Evolutionary conservation across 1,139 yeast genomes (phyloP).

Genomic region (Diutina ranongensis): DNA sequence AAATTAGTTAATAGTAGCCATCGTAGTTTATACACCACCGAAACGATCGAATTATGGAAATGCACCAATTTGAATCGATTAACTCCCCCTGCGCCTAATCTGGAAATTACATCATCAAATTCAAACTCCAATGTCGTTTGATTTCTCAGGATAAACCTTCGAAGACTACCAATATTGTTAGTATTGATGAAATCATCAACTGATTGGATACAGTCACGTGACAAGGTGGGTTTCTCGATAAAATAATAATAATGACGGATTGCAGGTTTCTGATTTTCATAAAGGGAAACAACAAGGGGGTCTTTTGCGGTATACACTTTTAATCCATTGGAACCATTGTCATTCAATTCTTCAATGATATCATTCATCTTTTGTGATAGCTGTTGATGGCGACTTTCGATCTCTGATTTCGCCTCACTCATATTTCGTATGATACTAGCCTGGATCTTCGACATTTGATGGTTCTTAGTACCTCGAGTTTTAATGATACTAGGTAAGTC

Average conservation of each 20-base stretch:
- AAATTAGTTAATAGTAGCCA: not conserved
- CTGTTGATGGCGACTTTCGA: not conserved
- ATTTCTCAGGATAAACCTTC: not conserved
- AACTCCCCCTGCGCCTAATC: not conserved
- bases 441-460: not conserved
- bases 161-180: not conserved
- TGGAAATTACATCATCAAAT: not conserved
- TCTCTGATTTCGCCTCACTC: not conserved
- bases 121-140: not conserved
- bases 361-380: not conserved
- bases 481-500: not conserved
- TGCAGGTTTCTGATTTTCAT: not conserved
- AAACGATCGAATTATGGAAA: not conserved
- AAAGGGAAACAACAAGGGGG: not conserved
- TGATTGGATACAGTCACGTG: not conserved
- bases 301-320: not conserved
- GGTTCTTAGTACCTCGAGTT: not conserved
- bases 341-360: not conserved
- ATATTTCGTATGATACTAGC: not conserved
- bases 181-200: not conserved
- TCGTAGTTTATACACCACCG: not conserved
- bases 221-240: not conserved
- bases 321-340: not conserved
- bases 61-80: not conserved
- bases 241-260: not conserved